Evolutionary conservation across 2,329 filamentous ascomycete genomes (phyloP).

Genomic region (Claviceps capensis): DNA sequence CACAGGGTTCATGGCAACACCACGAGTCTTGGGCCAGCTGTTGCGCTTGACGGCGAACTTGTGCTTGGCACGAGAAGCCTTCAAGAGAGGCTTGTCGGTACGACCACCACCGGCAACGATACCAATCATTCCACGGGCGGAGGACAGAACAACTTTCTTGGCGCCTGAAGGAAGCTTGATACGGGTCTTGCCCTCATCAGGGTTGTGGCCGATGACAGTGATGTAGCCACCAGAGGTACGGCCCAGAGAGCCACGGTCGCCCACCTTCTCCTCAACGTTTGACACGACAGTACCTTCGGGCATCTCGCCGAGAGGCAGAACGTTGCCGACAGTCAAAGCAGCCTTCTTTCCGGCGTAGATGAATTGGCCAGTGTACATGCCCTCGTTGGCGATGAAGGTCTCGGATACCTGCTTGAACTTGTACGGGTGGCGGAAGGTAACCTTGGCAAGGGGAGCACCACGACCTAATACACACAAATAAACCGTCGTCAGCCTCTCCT

Average conservation of each 20-base stretch:
- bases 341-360: slow-evolving; percentile 99
- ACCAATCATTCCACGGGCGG: slow-evolving; percentile 93
- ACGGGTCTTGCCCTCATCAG: slow-evolving; percentile 97
- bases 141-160: slow-evolving; percentile 96
- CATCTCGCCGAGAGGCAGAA: slow-evolving; percentile 86
- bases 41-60: slow-evolving; percentile 99
- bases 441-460: slow-evolving; percentile 93
- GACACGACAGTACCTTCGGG: slow-evolving; percentile 98
- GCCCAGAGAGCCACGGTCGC: slow-evolving; percentile 91
- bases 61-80: slow-evolving; percentile 99
- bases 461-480: slow-evolving; percentile 34
- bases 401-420: slow-evolving; percentile 94
- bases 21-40: slow-evolving; percentile 99
- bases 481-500: slow-evolving; percentile 13
- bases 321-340: slow-evolving; percentile 89
- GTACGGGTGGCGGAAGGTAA: slow-evolving; percentile 96
- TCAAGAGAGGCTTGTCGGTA: slow-evolving; percentile 98
- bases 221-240: slow-evolving; percentile 99
- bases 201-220: slow-evolving; percentile 95
- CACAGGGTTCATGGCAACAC: slow-evolving; percentile 99
- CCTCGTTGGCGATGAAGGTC: slow-evolving; percentile 99
- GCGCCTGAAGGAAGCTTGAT: slow-evolving; percentile 98
- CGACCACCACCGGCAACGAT: slow-evolving; percentile 98
- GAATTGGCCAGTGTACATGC: slow-evolving; percentile 99
- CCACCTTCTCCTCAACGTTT: slow-evolving; percentile 98